Percentiles rank a stretch among this genome's conserved stretches.
phyloP scores from a whole-genome alignment of 495 filamentous ascomycete genomes.

The Eremomyces bilateralis region DNA sequence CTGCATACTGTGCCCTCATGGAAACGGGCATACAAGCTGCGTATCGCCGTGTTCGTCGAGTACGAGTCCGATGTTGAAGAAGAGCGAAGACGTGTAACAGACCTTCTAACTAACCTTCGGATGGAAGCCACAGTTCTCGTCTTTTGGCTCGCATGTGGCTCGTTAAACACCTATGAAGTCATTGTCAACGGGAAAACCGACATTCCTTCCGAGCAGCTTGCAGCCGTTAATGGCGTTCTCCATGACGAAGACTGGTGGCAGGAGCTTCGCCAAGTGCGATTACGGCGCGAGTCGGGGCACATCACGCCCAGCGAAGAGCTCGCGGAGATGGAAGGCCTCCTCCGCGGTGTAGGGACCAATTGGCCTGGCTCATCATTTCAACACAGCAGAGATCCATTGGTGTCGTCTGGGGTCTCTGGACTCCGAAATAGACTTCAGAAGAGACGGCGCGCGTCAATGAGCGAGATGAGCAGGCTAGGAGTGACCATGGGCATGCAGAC shows the following conservation, averaged over 20 bases:
- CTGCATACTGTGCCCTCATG: slow-evolving; percentile 63
- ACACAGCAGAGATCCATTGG: slow-evolving; percentile 24
- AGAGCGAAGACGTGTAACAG: slow-evolving; percentile 49
- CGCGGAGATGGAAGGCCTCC: slow-evolving; percentile 10
- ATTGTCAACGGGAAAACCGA: slow-evolving; percentile 45
- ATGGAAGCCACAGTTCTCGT: slow-evolving; percentile 64
- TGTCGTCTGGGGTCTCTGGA: slow-evolving; percentile 24
- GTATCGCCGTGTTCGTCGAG: slow-evolving; percentile 71
- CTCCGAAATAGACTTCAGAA: slow-evolving; percentile 28
- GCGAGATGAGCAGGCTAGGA: slow-evolving; percentile 37
- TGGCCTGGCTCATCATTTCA: slow-evolving; percentile 35
- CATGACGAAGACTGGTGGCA: slow-evolving; percentile 67
- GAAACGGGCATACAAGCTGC: slow-evolving; percentile 53
- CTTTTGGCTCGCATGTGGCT: slow-evolving; percentile 60
- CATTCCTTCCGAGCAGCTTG: slow-evolving; percentile 22
- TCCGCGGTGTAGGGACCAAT: slow-evolving; percentile 16
- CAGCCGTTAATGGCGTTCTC: slow-evolving; percentile 34
- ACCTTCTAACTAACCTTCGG: slow-evolving; percentile 56
- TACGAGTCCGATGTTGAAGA: slow-evolving; percentile 72
- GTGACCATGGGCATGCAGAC: slow-evolving; percentile 57
- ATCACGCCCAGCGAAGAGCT: slow-evolving; percentile 14
- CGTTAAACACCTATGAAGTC: slow-evolving; percentile 49
- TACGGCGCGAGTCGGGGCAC: slow-evolving; percentile 15
- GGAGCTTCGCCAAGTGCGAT: slow-evolving; percentile 38
- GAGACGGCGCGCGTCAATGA: slow-evolving; percentile 37